Evolutionary conservation across 495 filamentous ascomycete genomes (phyloP), one percentile per base, ranked within the genome.

Genomic region (Cryomyces minteri): DNA sequence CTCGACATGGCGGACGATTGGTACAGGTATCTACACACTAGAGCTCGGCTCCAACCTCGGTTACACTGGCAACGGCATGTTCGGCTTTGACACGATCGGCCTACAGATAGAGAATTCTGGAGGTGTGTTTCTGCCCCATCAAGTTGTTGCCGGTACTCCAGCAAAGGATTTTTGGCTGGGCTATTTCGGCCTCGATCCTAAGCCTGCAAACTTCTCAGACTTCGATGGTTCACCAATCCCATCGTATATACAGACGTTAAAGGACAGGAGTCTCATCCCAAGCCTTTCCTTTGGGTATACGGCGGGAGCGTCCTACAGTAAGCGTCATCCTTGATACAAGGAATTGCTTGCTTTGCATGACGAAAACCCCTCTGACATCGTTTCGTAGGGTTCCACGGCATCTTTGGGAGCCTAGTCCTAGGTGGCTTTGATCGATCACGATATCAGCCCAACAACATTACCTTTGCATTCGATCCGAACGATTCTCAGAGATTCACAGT

Each of bases 21-120:
- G n/a, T n/a, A n/a, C n/a, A n/a, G 60, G 56, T 39, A 50, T 51
- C 41, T 62, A 54, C 47, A 43, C 44, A 39, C 44, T 61, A 10
- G 55, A 46, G 43, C 41, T 43, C 1, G 54, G 58, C 48, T 33
- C 40, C 14, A 45, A 51, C 14, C 54, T 76, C 0, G 67, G 63
- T 6, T 65, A 67, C 45, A 47, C 48, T 0, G 57, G 53, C n/a
- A 61, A 55, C 47, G 67, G 61, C 8, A 38, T 59, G 39, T 73
- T 65, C 51, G 73, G 70, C 3, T 61, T 65, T 32, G 74, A 79
- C 39, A 70, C 64, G 2, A 41, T 77, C 9, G 65, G 66, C 2
- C 48, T 76, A n/a, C n/a, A n/a, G n/a, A n/a, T n/a, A n/a, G n/a
- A n/a, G n/a, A n/a, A n/a, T n/a, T n/a, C n/a, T n/a, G n/a, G n/a